Conservation (phyloP, 179 eudicot species). For the Heliamphora pulchella region DNA sequence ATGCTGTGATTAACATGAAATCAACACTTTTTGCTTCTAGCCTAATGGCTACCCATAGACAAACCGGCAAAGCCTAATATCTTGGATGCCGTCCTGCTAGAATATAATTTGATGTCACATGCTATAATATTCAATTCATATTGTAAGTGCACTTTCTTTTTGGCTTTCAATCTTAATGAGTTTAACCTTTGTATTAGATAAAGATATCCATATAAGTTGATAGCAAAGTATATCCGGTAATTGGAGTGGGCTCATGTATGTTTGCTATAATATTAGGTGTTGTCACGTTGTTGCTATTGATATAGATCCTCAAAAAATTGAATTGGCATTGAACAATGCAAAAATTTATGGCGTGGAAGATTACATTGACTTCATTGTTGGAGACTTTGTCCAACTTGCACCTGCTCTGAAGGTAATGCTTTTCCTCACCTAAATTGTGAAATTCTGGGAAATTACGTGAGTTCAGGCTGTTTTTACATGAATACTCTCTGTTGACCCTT, state of each 20-base stretch:
- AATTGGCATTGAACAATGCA: slow-evolving; percentile 35
- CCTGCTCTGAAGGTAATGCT: slow-evolving; percentile 37
- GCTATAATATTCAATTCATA: neutral
- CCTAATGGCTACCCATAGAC: neutral
- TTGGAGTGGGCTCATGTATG: neutral
- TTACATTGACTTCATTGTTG: slow-evolving; percentile 39
- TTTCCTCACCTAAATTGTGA: neutral
- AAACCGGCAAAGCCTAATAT: neutral
- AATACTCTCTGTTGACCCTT: too few species aligned
- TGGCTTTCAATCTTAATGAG: neutral
- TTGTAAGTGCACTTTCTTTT: neutral
- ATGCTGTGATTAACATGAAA: neutral
- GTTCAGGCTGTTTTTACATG: neutral
- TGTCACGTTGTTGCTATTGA: slow-evolving; percentile 42
- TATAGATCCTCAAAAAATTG: slow-evolving; percentile 39
- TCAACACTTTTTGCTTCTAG: neutral
- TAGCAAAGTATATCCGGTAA: neutral
- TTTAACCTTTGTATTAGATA: neutral
- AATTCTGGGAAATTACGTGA: neutral
- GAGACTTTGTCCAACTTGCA: slow-evolving; percentile 48
- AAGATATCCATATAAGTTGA: neutral
- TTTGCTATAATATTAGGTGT: slow-evolving; percentile 23
- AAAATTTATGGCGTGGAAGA: slow-evolving; percentile 41
- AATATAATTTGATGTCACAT: neutral
- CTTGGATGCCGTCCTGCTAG: neutral